Conservation (phyloP, 1,284 basidiomycete genomes). For the Marasmius fiardii region DNA sequence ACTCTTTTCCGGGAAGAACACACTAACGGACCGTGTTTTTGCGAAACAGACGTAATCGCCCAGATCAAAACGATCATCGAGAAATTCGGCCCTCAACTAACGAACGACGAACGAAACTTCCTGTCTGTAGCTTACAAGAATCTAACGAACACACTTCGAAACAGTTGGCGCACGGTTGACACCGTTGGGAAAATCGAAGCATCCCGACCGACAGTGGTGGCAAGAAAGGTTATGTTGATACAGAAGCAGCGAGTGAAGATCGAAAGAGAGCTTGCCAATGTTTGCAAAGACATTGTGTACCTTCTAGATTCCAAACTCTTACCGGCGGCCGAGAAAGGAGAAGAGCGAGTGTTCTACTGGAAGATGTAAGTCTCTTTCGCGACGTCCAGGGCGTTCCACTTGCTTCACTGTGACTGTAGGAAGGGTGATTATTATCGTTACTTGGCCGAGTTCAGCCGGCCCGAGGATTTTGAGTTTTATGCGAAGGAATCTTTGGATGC, state of each 20-base stretch:
- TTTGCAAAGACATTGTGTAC: slow-evolving; percentile 57
- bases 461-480: slow-evolving; percentile 43
- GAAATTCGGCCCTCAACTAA: slow-evolving; percentile 45
- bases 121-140: slow-evolving; percentile 73
- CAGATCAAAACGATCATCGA: slow-evolving; percentile 56
- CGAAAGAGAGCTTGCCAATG: slow-evolving; percentile 51
- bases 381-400: slow-evolving; percentile 1
- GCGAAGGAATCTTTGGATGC: slow-evolving; percentile 56
- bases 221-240: slow-evolving; percentile 44
- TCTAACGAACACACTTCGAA: slow-evolving; percentile 55
- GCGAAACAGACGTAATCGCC: slow-evolving; percentile 47
- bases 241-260: slow-evolving; percentile 50
- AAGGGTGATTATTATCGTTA: slow-evolving; percentile 72
- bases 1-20: not conserved
- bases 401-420: slow-evolving; percentile 43
- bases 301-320: slow-evolving; percentile 53
- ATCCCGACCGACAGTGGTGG: slow-evolving; percentile 21
- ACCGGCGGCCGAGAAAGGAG: slow-evolving; percentile 51
- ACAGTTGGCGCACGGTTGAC: slow-evolving; percentile 61
- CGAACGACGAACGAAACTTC: slow-evolving; percentile 64
- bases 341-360: slow-evolving; percentile 66
- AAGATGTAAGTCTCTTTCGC: slow-evolving; percentile 60
- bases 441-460: slow-evolving; percentile 57
- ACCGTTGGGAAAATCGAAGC: slow-evolving; percentile 50
- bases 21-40: not conserved